phyloP scores from a whole-genome alignment of 2,329 filamentous ascomycete species.

The Cladosporium phlei region DNA sequence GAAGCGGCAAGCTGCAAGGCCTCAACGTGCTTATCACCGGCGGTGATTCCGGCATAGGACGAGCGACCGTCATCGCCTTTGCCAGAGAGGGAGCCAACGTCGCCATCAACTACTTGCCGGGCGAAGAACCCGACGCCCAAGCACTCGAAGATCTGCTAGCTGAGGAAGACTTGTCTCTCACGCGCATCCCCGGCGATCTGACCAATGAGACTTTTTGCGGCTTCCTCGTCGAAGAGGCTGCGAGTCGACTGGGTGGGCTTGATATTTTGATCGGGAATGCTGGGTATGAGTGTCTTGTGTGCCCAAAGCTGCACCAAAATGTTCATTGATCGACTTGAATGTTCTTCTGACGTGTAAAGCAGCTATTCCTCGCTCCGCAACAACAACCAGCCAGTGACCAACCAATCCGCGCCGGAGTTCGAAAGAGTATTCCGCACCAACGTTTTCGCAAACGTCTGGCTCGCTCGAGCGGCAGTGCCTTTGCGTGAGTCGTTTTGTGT shows the following conservation, averaged over 20 bases:
- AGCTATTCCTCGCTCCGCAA: not conserved
- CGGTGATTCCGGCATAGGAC: not conserved
- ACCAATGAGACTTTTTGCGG: constrained; percentile 55
- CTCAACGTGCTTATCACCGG: constrained; percentile 3
- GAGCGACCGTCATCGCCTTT: constrained; percentile 39
- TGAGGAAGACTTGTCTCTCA: constrained; percentile 48
- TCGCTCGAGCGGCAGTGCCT: not conserved
- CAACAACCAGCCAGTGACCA: not conserved
- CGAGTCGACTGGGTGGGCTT: constrained; percentile 58
- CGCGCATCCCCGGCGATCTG: constrained; percentile 62
- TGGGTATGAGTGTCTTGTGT: constrained; percentile 51
- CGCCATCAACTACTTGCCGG: constrained; percentile 68
- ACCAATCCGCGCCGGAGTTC: not conserved
- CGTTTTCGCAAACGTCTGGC: not conserved
- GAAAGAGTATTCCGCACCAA: constrained; percentile 1
- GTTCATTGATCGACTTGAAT: no score
- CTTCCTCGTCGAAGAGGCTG: constrained; percentile 56
- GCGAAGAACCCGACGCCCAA: constrained; percentile 54
- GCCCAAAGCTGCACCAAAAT: no score
- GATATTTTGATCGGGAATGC: constrained; percentile 76
- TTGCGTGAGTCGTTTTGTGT: not conserved
- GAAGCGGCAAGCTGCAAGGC: not conserved
- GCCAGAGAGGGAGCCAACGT: constrained; percentile 64
- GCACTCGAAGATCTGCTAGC: constrained; percentile 53
- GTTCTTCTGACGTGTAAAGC: not conserved